These are phyloP conservation scores for Cladosporium halotolerans DNA, from an alignment of 2,329 filamentous ascomycete genomes.

Conservation along the genomic window DNA sequence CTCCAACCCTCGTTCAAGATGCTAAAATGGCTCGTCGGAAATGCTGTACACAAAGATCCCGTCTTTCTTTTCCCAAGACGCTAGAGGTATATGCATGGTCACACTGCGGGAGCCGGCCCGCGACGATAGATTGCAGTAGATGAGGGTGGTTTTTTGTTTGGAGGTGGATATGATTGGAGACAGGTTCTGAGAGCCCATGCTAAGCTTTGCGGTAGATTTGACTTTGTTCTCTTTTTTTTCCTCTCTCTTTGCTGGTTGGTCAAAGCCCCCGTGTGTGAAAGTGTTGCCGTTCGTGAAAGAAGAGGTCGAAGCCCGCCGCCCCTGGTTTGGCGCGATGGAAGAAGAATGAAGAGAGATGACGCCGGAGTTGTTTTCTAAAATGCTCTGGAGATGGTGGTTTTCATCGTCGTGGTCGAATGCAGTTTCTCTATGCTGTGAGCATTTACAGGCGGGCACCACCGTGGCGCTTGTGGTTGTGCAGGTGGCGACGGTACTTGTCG, in stretches of 20 bases:
- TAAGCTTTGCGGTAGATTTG: background rate
- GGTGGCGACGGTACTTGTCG: constrained; percentile 25
- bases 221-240: background rate
- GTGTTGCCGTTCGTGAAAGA: constrained; percentile 6
- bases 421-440: background rate
- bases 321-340: background rate
- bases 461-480: constrained; percentile 25
- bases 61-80: background rate
- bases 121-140: background rate
- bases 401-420: background rate
- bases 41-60: constrained; percentile 1
- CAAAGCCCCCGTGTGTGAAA: background rate
- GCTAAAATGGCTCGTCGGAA: constrained; percentile 5
- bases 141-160: background rate
- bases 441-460: constrained; percentile 9
- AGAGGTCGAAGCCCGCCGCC: background rate
- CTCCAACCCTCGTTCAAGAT: background rate
- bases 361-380: constrained; percentile 9
- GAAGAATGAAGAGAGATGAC: background rate
- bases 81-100: background rate
- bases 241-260: background rate
- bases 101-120: constrained; percentile 4
- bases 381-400: background rate
- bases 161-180: background rate
- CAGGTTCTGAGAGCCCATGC: background rate